Evolutionary conservation across 2,329 filamentous ascomycete species (phyloP), one percentile per base, ranked within the genome.

Genomic region (Cercospora sojina): DNA sequence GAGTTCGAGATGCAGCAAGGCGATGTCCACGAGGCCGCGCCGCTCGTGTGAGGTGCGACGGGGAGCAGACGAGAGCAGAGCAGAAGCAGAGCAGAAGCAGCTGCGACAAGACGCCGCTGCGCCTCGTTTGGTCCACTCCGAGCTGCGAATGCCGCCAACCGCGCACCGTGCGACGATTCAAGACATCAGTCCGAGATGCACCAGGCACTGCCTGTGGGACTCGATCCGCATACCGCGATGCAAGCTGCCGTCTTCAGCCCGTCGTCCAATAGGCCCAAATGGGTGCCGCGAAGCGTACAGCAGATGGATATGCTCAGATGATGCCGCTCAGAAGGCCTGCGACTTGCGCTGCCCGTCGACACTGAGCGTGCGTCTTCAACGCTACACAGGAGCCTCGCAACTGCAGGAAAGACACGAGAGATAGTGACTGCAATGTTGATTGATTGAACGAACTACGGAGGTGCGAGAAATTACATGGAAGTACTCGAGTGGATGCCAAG

Each of bases 111-210:
- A 49, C 61, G 23, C 20, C 35, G 38, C 62, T 64, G 62, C 62
- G 62, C 62, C 62, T 58, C 62, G 32, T 59, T 51, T 35, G 25
- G 55, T 51, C 62, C 62, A 64, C 51, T 64, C 49, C 58, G 51
- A 57, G 62, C 38, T 57, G 16, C 51, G 12, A 35, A 64, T 59
- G 51, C 62, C 51, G 55, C 38, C 27, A 59, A 29, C 31, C 51
- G 13, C 23, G 29, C 29, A 7, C 32, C 32, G 25, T 57, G 29
- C 35, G 31, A 32, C 49, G 23, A 32, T 41, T 47, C 41, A 35
- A 51, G 32, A 64, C 38, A 20, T 47, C 47, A 13, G 47, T n/a
- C 23, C 6, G 47, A 53, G 47, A 53, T 12, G 23, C 25, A 53
- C 47, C 27, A 29, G 47, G 47, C 47, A 53, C 23, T 53, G 47